Percentiles rank a stretch among this genome's conserved stretches.
These are phyloP conservation scores for Saturnispora mendoncae DNA, from an alignment of 805 yeast genomes.

Conservation along the genomic window DNA sequence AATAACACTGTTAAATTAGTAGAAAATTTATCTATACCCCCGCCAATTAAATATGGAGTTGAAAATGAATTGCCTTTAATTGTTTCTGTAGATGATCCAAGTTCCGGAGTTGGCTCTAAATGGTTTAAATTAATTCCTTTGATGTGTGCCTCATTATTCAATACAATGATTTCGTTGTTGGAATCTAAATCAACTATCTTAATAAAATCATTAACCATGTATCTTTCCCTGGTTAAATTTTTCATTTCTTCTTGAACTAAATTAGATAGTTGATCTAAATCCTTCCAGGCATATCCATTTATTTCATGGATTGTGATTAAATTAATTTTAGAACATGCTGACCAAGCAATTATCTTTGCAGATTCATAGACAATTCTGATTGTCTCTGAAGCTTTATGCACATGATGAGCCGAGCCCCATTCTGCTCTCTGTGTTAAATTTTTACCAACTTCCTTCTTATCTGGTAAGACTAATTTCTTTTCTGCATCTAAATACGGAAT, in stretches of 20 bases:
- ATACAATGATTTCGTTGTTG: conserved; percentile 3
- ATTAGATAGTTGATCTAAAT: conserved; percentile 18
- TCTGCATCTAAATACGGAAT: conserved; percentile 36
- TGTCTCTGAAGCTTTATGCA: conserved; percentile 35
- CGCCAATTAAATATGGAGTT: background rate
- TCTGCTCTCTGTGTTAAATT: conserved; percentile 30
- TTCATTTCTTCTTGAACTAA: conserved; percentile 23
- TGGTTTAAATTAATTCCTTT: background rate
- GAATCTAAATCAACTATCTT: conserved; percentile 19
- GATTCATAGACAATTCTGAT: conserved; percentile 32
- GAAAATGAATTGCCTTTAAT: background rate
- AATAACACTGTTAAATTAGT: conserved; percentile 15
- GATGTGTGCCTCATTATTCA: background rate
- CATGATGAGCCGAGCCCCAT: conserved; percentile 31
- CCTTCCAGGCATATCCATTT: conserved; percentile 26
- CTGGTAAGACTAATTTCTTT: conserved; percentile 32
- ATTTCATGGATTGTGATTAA: conserved; percentile 23
- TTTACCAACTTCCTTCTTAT: conserved; percentile 27
- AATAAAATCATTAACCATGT: conserved; percentile 17
- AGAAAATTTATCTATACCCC: background rate
- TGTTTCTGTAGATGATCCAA: background rate
- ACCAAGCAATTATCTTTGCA: conserved; percentile 28
- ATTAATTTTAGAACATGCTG: conserved; percentile 20
- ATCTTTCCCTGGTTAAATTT: conserved; percentile 14
- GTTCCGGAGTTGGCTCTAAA: background rate